These are phyloP conservation scores for Aspergillus fructus DNA, from an alignment of 2,329 filamentous ascomycete genomes.

Conservation along the genomic window DNA sequence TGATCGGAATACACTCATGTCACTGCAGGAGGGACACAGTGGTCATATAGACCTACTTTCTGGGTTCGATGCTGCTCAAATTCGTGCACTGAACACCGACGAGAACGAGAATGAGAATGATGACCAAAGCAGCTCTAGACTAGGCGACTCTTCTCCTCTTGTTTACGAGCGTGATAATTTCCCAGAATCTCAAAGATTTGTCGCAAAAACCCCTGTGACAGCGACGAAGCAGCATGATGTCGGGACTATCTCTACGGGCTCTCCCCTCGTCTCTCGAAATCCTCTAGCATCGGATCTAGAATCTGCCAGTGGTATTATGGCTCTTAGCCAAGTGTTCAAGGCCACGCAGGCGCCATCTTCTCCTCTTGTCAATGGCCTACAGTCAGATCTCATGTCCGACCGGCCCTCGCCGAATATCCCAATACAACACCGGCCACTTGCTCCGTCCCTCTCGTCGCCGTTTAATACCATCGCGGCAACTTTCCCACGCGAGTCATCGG, in stretches of 20 bases:
- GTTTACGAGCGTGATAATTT: slow-evolving; percentile 41
- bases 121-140: slow-evolving; percentile 34
- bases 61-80: slow-evolving; percentile 33
- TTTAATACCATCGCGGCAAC: slow-evolving; percentile 31
- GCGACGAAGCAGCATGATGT: slow-evolving; percentile 34
- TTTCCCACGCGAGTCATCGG: slow-evolving; percentile 38
- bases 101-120: slow-evolving; percentile 49
- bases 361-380: slow-evolving; percentile 38
- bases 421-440: slow-evolving; percentile 38
- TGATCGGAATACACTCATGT: slow-evolving; percentile 37
- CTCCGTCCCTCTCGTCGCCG: slow-evolving; percentile 39
- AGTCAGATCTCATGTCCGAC: slow-evolving; percentile 43
- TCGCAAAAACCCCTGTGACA: slow-evolving; percentile 43
- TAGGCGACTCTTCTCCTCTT: slow-evolving; percentile 38
- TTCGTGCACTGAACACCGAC: slow-evolving; percentile 43
- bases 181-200: slow-evolving; percentile 48
- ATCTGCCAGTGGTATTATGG: slow-evolving; percentile 42
- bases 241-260: slow-evolving; percentile 30
- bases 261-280: slow-evolving; percentile 44
- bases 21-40: slow-evolving; percentile 42
- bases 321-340: slow-evolving; percentile 49
- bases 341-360: slow-evolving; percentile 50
- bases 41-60: slow-evolving; percentile 45
- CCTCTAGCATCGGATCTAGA: slow-evolving; percentile 39
- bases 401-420: slow-evolving; percentile 51